Conservation (phyloP, 108 stramenopile genomes). For the Stephanodiscus minutulus region DNA sequence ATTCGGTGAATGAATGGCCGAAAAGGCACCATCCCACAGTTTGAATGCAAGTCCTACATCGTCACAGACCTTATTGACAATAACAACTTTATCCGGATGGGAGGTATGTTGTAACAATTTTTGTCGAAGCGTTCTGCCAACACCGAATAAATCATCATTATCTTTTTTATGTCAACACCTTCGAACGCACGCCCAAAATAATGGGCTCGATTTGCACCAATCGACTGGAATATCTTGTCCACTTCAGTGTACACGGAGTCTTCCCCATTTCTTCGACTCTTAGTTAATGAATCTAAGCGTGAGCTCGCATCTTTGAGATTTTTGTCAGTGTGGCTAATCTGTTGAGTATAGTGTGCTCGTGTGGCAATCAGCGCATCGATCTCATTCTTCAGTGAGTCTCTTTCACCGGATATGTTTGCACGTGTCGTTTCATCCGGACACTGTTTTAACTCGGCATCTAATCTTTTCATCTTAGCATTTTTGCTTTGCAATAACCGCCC, state of each 20-base stretch:
- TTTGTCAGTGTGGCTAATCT: background rate
- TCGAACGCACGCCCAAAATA: background rate
- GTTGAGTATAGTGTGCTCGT: background rate
- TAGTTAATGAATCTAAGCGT: background rate
- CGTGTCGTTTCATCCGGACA: background rate
- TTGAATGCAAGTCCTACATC: conserved; percentile 2
- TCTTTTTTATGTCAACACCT: conserved; percentile 1
- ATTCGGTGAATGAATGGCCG: background rate
- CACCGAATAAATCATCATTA: background rate
- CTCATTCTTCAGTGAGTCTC: background rate
- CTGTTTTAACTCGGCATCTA: background rate
- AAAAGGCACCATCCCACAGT: conserved; percentile 9
- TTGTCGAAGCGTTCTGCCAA: too few species aligned
- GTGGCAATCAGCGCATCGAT: background rate
- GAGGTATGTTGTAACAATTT: too few species aligned
- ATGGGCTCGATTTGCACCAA: background rate
- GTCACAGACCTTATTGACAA: background rate
- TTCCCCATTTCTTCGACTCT: background rate
- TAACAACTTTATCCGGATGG: too few species aligned
- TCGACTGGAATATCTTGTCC: background rate
- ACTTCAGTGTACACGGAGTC: background rate
- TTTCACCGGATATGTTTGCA: background rate
- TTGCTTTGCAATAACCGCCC: background rate
- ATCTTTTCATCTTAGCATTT: background rate
- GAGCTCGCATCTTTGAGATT: background rate